Evolutionary conservation across 148 eudicot genomes (phyloP).

Genomic region (Fallopia convolvulus): DNA sequence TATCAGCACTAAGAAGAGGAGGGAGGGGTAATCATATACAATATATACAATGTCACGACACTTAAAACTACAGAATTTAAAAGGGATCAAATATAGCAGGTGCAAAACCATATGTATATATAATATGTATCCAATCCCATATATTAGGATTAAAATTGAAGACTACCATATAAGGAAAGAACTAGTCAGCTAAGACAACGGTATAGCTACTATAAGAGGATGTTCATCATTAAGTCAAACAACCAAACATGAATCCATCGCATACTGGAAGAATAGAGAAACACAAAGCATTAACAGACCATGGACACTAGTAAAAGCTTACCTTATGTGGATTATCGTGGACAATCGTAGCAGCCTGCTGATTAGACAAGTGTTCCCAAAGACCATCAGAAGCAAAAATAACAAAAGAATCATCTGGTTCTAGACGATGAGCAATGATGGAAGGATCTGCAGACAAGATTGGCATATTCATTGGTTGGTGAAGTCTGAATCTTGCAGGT

Average conservation of each 20-base stretch:
- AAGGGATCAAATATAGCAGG: neutral
- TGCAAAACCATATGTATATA: neutral
- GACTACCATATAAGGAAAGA: neutral
- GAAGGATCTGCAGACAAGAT: conserved; percentile 42
- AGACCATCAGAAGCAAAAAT: conserved; percentile 59
- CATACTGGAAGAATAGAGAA: neutral
- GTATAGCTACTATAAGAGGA: neutral
- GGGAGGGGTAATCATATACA: too few relatives aligned
- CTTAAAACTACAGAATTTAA: neutral
- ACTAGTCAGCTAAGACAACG: neutral
- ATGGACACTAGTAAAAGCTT: too few relatives aligned
- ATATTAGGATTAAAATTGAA: neutral
- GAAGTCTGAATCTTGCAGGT: conserved; percentile 33
- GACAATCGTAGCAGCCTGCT: conserved; percentile 48
- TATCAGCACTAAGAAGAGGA: neutral
- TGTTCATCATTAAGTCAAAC: neutral
- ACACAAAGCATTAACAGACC: conserved; percentile 12
- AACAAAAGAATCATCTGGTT: conserved; percentile 40
- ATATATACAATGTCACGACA: neutral
- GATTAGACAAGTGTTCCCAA: conserved; percentile 54
- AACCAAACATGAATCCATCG: neutral
- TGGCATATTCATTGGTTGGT: conserved; percentile 34
- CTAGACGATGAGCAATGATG: conserved; percentile 26
- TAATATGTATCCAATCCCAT: neutral
- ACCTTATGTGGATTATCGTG: conserved; percentile 19